Evolutionary conservation across 345 rosid genomes (phyloP).

Genomic region (Rhodamnia argentea): DNA sequence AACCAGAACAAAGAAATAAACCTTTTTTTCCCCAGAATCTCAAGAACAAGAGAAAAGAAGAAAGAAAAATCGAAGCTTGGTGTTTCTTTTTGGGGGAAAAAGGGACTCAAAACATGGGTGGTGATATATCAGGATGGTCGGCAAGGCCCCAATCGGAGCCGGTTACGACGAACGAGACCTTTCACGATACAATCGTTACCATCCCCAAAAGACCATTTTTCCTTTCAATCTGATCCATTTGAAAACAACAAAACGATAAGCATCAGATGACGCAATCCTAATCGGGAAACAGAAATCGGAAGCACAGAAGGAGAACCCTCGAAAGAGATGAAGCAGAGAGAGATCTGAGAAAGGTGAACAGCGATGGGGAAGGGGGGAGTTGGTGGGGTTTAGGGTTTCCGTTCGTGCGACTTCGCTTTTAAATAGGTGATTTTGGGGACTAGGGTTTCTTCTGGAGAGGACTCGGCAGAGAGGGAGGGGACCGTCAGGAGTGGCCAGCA

Average conservation of each 20-base stretch:
- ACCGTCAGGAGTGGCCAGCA: too few species aligned
- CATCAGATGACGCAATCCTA: too few species aligned
- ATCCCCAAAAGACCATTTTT: conserved; percentile 21
- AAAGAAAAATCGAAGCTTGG: neutral
- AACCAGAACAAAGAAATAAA: neutral
- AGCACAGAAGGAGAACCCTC: neutral
- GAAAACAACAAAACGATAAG: neutral
- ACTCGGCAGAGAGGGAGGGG: too few species aligned
- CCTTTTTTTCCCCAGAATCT: neutral
- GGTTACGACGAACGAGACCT: conserved; percentile 99
- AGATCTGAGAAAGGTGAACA: too few species aligned
- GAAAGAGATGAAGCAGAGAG: too few species aligned
- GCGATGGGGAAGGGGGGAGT: too few species aligned
- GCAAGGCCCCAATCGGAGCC: conserved; percentile 57
- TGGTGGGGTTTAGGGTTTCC: too few species aligned
- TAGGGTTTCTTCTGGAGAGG: too few species aligned
- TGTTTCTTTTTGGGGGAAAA: neutral
- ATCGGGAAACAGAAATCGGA: neutral
- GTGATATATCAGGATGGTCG: conserved; percentile 99
- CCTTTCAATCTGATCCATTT: neutral
- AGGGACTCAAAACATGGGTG: conserved; percentile 91
- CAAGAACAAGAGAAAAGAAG: neutral
- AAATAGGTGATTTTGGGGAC: too few species aligned
- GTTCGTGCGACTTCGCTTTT: too few species aligned
- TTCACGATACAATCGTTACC: conserved; percentile 50